These are phyloP conservation scores for Tuber aestivum DNA, from an alignment of 495 filamentous ascomycete genomes.

Conservation along the genomic window DNA sequence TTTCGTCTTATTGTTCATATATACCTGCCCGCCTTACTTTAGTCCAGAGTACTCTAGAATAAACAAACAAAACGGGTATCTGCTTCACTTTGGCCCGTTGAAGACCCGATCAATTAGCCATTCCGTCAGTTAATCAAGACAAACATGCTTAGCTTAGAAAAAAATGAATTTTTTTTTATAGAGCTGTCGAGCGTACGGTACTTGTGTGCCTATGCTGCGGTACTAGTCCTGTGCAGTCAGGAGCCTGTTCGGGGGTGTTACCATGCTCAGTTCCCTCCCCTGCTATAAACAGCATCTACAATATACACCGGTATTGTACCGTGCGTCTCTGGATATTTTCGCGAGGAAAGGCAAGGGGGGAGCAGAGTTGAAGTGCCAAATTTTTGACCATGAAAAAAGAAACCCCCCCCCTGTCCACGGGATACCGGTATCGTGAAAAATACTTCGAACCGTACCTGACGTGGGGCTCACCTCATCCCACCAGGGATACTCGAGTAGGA, in stretches of 20 bases:
- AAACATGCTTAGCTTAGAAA: neutral
- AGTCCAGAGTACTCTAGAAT: neutral
- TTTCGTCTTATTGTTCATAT: neutral
- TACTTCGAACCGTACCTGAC: neutral
- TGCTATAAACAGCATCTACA: neutral
- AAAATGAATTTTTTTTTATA: too few relatives aligned
- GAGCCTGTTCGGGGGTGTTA: neutral
- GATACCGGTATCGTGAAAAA: neutral
- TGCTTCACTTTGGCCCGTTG: neutral
- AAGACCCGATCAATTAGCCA: neutral
- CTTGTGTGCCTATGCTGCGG: neutral
- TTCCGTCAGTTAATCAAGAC: neutral
- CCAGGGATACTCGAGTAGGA: neutral
- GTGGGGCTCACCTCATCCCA: constrained; percentile 3
- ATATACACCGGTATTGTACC: too few relatives aligned
- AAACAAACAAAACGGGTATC: neutral
- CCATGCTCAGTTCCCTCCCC: neutral
- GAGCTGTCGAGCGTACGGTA: too few relatives aligned
- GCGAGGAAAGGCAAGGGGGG: neutral
- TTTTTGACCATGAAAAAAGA: neutral
- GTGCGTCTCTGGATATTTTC: neutral
- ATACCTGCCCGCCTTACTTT: neutral
- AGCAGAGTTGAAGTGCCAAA: neutral
- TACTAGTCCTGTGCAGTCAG: neutral
- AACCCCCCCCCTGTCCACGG: too few relatives aligned